Base-by-base conservation (phyloP, 805 yeast species). In the Yamadazyma sp. region DNA sequence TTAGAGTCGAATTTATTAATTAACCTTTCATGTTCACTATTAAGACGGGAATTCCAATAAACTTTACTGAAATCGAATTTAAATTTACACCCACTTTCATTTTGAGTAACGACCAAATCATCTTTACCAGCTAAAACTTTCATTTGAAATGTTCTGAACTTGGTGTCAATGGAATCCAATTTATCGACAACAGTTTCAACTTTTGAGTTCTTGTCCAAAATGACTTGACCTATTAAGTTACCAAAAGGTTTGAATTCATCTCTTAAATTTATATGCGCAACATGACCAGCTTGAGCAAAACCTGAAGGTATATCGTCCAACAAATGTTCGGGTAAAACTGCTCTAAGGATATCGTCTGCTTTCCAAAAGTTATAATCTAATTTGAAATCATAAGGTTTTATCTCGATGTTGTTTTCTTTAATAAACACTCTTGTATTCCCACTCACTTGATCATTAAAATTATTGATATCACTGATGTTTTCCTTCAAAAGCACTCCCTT, bases 21-120 rank as follows among this genome's bases (percentile, higher is more conserved):
- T 27, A 93, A 62, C 40, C 98, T 69, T 30, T 80, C 91, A 58
- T 93, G 99, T 52, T 93, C 99, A 0, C 96, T 86, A 47, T 88
- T 91, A 33, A 93, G 69, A 47, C 98, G 75, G 11, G 97, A 86
- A 56, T 93, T 93, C 99, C 99, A 93, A 60, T 94, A 93, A 4
- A 94, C 98, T 53, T 86, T 85, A 39, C 86, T 76, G 56, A 94
- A 93, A 53, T 93, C 96, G 58, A 93, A 91, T 30, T 67, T 75
- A 62, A 93, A 93, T 8, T 66, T 59, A 65, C 99, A 91, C 23
- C 86, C 86, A 40, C 89, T 77, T 56, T 93, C 98, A 43, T 72
- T 76, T 58, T 91, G 97, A 44, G 85, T 85, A 11, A 91, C 98
- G 23, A 76, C 54, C 43, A 85, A 76, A 45, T 84, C 76, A 23